phyloP scores from a whole-genome alignment of 2,329 filamentous ascomycete genomes.

The Fusarium austroafricanum region DNA sequence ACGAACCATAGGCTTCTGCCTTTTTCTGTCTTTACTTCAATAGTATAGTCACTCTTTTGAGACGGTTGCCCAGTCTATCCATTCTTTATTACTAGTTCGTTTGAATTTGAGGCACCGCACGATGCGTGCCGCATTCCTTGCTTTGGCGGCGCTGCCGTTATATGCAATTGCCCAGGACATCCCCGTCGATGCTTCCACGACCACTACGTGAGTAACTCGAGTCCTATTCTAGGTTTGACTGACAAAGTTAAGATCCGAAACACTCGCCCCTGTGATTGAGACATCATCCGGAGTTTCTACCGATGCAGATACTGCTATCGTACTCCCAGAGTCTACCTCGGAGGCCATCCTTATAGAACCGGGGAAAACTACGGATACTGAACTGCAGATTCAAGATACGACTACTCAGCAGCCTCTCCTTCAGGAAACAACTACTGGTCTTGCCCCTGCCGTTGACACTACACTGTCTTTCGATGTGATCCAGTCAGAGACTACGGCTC shows the following conservation, averaged over 20 bases:
- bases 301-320: not conserved
- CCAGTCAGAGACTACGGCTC: not conserved
- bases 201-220: not conserved
- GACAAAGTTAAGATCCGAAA: not conserved
- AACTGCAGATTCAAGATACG: not conserved
- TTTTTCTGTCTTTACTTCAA: too few species aligned
- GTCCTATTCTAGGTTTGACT: too few species aligned
- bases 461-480: too few species aligned
- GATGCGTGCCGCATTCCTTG: constrained; percentile 29
- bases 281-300: not conserved
- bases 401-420: not conserved
- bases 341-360: not conserved
- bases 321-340: not conserved
- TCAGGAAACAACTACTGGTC: not conserved
- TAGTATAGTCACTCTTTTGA: not conserved
- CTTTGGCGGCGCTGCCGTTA: constrained; percentile 27
- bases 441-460: not conserved
- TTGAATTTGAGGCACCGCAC: not conserved
- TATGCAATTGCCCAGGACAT: constrained; percentile 16
- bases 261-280: not conserved
- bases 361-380: not conserved
- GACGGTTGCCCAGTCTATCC: not conserved
- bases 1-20: too few species aligned
- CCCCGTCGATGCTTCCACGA: not conserved
- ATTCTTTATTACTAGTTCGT: not conserved